Evolutionary conservation across 495 filamentous ascomycete genomes (phyloP).

Genomic region (Talaromyces ruber): DNA sequence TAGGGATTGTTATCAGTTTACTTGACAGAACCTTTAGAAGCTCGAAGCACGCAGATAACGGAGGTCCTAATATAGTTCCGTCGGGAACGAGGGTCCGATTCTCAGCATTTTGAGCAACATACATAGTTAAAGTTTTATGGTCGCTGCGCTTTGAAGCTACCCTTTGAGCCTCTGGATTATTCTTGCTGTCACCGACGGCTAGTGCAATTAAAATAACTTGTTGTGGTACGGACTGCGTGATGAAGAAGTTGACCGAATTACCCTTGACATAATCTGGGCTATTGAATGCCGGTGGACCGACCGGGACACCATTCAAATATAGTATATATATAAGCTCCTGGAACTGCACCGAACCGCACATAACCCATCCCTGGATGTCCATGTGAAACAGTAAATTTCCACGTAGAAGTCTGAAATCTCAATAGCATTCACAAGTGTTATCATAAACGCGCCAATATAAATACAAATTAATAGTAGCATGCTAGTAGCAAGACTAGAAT

Average conservation of each 20-base stretch:
- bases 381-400: too few species aligned
- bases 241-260: slow-evolving; percentile 13
- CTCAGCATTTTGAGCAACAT: neutral
- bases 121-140: slow-evolving; percentile 1
- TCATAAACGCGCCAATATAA: neutral
- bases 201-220: neutral
- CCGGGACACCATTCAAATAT: too few species aligned
- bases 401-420: neutral
- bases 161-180: neutral
- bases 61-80: slow-evolving; percentile 27
- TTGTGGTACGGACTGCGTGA: neutral
- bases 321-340: too few species aligned
- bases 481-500: neutral
- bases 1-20: slow-evolving; percentile 21
- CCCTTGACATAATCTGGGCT: too few species aligned
- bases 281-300: too few species aligned
- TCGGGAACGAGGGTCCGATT: slow-evolving; percentile 11
- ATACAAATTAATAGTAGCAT: neutral
- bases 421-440: neutral
- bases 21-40: slow-evolving; percentile 34
- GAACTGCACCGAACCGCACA: too few species aligned
- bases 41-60: slow-evolving; percentile 23
- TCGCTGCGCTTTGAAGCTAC: neutral
- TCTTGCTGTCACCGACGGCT: neutral
- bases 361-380: too few species aligned